phyloP scores from a whole-genome alignment of 495 filamentous ascomycete genomes.

The Pseudotulostoma volvatum region DNA sequence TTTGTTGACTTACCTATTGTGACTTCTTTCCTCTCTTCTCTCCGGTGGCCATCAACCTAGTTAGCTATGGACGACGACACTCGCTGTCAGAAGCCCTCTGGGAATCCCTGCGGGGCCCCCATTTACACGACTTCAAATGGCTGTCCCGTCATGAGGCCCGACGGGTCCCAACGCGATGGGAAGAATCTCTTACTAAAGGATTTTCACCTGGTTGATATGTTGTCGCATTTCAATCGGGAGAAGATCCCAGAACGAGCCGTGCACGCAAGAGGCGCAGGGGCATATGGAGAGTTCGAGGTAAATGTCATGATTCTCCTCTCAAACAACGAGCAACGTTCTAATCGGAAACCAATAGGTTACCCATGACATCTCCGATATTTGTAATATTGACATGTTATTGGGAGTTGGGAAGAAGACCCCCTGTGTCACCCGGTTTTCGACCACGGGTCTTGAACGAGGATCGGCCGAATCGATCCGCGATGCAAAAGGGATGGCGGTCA shows the following conservation, averaged over 20 bases:
- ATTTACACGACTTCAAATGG: constrained; percentile 48
- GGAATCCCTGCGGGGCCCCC: too few species aligned
- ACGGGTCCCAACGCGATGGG: constrained; percentile 42
- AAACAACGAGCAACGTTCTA: too few species aligned
- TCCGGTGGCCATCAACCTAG: too few species aligned
- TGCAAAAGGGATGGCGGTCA: constrained; percentile 54
- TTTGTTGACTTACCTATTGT: too few species aligned
- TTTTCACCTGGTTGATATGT: constrained; percentile 46
- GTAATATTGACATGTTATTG: constrained; percentile 41
- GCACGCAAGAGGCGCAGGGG: constrained; percentile 67
- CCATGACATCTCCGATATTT: too few species aligned
- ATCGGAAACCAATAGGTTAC: too few species aligned
- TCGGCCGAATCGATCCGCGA: constrained; percentile 55
- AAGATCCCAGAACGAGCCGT: constrained; percentile 59
- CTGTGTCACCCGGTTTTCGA: constrained; percentile 50
- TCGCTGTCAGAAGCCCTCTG: too few species aligned
- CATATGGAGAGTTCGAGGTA: constrained; percentile 59
- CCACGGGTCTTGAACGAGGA: constrained; percentile 54
- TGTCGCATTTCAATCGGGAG: constrained; percentile 55
- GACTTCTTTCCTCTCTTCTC: too few species aligned
- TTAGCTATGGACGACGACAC: too few species aligned
- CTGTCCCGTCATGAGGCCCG: constrained; percentile 39
- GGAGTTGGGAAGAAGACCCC: constrained; percentile 52
- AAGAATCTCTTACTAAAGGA: constrained; percentile 47
- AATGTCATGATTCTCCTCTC: too few species aligned